Base-by-base conservation (phyloP, 2,329 filamentous ascomycete genomes). In the Elsinoe ampelina region DNA sequence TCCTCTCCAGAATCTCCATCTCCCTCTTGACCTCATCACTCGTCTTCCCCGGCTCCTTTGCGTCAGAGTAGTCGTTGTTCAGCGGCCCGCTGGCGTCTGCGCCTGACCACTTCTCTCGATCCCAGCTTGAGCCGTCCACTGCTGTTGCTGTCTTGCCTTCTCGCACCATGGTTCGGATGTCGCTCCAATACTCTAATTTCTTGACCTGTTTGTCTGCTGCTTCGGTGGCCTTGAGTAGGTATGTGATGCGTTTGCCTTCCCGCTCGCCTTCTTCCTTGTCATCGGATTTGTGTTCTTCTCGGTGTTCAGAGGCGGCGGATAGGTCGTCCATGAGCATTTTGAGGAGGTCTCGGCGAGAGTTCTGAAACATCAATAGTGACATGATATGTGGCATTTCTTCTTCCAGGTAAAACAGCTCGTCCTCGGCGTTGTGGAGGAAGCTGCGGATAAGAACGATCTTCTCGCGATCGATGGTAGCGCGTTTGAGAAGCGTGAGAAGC, bases 281-380 rank as follows among this genome's bases (percentile, higher is more conserved):
- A 5, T 70, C 63, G 10, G 70, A 63, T 12, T 73, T 67, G 39
- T 76, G 72, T 58, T 73, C 70, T 58, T 79, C 70, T 13, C 77
- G 74, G 61, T 80, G 75, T 32, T 74, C 71, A 57, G 76, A 71
- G 20, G 77, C 68, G 61, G 78, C 73, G 48, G 87, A 79, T 61
- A 86, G 77, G 11, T 81, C 75, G n/a, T 80, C 59, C 20, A 66
- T 83, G 47, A 98, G 74, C 52, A 83, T 80, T 15, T 81, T 77
- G 13, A 96, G 76, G 3, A 97, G 77, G 58, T 90, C 82, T 60
- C 85, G 82, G 20, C 91, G 81, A 2, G 91, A 95, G 15, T 85
- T 84, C 69, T 97, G 92, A 68, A 95, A 98, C 17, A 98, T 78
- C 65, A 97, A 88, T 58, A 87, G 77, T 0, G 82, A 77, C 89